These are phyloP conservation scores for Lentinula lateritia DNA, from an alignment of 768 basidiomycete genomes.

Conservation along the genomic window DNA sequence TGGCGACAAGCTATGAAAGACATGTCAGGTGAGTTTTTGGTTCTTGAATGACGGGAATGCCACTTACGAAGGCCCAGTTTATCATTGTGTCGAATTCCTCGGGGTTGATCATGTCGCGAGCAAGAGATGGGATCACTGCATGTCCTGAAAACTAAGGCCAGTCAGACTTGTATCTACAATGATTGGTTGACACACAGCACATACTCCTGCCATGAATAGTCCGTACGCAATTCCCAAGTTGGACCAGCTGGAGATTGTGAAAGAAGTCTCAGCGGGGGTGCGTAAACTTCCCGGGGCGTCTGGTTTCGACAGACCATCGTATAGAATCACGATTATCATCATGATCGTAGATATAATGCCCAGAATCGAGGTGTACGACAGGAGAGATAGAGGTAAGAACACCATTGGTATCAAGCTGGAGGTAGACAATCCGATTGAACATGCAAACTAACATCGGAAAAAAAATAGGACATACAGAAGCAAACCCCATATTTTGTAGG, in stretches of 20 bases:
- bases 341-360: conserved; percentile 77
- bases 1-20: conserved; percentile 49
- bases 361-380: conserved; percentile 85
- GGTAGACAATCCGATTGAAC: conserved; percentile 1
- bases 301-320: conserved; percentile 75
- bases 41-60: neutral
- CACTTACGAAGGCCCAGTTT: conserved; percentile 77
- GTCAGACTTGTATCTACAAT: neutral
- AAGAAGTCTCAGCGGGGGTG: conserved; percentile 63
- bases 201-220: conserved; percentile 86
- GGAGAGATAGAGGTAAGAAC: conserved; percentile 77
- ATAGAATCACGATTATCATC: conserved; percentile 69
- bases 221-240: conserved; percentile 81
- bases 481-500: conserved; percentile 73
- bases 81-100: conserved; percentile 76
- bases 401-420: conserved; percentile 75
- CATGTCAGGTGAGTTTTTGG: too few species aligned
- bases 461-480: conserved; percentile 46
- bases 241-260: conserved; percentile 43
- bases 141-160: conserved; percentile 76
- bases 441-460: neutral
- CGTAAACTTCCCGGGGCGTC: conserved; percentile 78
- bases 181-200: conserved; percentile 13
- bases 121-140: conserved; percentile 85
- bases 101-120: conserved; percentile 85